Evolutionary conservation across 331 rosid genomes (phyloP).

Genomic region (Erythrophleum ivorense): DNA sequence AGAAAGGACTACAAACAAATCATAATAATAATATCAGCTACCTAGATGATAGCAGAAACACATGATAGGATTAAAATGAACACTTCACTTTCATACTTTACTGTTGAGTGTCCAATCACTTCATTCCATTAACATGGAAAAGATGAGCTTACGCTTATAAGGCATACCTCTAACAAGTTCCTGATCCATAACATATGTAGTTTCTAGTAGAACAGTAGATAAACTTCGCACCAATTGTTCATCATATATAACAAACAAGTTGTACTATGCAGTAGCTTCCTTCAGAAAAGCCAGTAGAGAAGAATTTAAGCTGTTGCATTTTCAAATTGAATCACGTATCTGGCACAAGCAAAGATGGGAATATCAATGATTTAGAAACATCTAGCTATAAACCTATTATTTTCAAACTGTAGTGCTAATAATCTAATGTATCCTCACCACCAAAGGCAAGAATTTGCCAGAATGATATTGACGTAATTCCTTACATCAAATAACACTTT

Average conservation of each 20-base stretch:
- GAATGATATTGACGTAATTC: not conserved
- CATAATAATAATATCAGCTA: conserved; percentile 8
- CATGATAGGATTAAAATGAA: not conserved
- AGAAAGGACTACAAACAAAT: conserved; percentile 20
- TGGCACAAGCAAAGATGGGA: conserved; percentile 33
- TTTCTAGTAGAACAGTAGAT: conserved; percentile 50
- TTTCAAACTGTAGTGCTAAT: not conserved
- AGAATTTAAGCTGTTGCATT: conserved; percentile 50
- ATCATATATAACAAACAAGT: conserved; percentile 55
- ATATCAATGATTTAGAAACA: conserved; percentile 29
- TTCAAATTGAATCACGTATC: conserved; percentile 45
- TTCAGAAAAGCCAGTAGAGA: conserved; percentile 47
- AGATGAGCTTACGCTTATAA: conserved; percentile 27
- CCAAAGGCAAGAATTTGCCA: conserved; percentile 17
- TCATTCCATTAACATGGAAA: conserved; percentile 37
- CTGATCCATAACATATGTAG: conserved; percentile 49
- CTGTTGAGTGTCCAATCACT: conserved; percentile 17
- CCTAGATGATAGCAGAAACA: conserved; percentile 25
- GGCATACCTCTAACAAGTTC: conserved; percentile 54
- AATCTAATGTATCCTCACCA: not conserved
- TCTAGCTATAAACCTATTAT: conserved; percentile 17
- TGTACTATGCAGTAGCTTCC: conserved; percentile 52
- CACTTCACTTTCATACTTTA: conserved; percentile 27
- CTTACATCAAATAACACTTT: not conserved
- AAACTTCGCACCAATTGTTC: conserved; percentile 44